Evolutionary conservation across 2,329 filamentous ascomycete species (phyloP), one percentile per base, ranked within the genome.

Genomic region (Paraphaeosphaeria sporulosa): DNA sequence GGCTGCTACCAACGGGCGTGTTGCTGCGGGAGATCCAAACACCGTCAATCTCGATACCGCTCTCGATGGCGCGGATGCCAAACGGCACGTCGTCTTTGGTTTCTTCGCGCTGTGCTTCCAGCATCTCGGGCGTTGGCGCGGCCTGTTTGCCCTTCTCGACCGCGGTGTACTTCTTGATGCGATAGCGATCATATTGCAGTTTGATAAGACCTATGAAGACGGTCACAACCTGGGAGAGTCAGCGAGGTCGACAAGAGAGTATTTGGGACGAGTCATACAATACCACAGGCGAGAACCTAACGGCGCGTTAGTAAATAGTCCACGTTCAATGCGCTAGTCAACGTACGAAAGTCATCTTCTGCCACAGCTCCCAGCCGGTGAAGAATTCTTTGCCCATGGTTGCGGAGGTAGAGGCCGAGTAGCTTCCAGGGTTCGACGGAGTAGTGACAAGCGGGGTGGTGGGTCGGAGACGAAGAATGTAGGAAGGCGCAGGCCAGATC

Each of bases 311-410:
- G 72, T 63, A 63, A 42, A 50, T 32, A 30, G 19, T 12, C 25
- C 57, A 55, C 7, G 40, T 50, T 25, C 36, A 15, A 13, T 27
- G 48, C 25, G 19, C 25, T 52, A 27, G 53, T 15, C 32, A 21
- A 84, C 91, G 83, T 82, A 96, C 93, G 81, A 96, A 92, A 55
- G 89, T 91, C 88, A 97, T 89, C 81, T 96, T 89, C 83, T 95
- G 87, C 93, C 93, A 97, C 70, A 95, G 81, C 68, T 86, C 82
- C 93, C 93, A 96, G 52, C 65, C 75, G 21, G 61, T 71, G 67
- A 83, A 84, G 74, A 84, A 83, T 40, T 61, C 62, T 23, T 74
- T 72, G 62, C 67, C 69, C 61, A 74, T 74, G 51, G 63, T 66
- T 43, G 57, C 65, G 66, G 59, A 67, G 55, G 61, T 51, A 60